phyloP scores from a whole-genome alignment of 805 yeast genomes.

The Ogataea minuta region DNA sequence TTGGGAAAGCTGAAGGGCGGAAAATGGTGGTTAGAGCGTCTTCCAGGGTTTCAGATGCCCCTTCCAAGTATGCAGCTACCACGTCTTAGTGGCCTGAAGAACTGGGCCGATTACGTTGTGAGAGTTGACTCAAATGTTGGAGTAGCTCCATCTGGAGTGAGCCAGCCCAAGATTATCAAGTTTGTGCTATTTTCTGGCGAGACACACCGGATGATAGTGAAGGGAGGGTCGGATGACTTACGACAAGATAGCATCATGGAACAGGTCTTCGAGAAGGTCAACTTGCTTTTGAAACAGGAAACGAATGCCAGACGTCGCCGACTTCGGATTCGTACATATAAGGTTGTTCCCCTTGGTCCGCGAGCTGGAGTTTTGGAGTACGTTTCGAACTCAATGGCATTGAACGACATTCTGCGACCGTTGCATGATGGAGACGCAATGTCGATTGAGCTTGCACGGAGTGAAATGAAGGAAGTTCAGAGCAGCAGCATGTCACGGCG shows the following conservation, averaged over 20 bases:
- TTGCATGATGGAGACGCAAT: conserved; percentile 57
- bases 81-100: conserved; percentile 23
- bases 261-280: conserved; percentile 89
- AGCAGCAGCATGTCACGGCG: conserved; percentile 43
- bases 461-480: conserved; percentile 59
- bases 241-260: conserved; percentile 98
- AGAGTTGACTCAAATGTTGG: conserved; percentile 44
- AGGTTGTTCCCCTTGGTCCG: conserved; percentile 87
- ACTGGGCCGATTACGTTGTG: conserved; percentile 47
- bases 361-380: conserved; percentile 87
- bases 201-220: conserved; percentile 59
- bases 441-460: conserved; percentile 57
- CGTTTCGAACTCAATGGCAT: conserved; percentile 71
- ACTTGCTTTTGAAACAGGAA: conserved; percentile 56
- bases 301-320: conserved; percentile 54
- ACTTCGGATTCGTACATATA: conserved; percentile 74
- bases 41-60: conserved; percentile 53
- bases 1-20: conserved; percentile 42
- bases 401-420: conserved; percentile 65
- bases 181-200: conserved; percentile 58
- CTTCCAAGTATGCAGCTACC: conserved; percentile 59
- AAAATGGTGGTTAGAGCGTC: conserved; percentile 53
- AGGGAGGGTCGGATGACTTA: conserved; percentile 87
- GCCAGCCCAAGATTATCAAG: conserved; percentile 78
- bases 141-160: conserved; percentile 80